Evolutionary conservation across 2,329 filamentous ascomycete genomes (phyloP).

Genomic region (Nothophoma quercina): DNA sequence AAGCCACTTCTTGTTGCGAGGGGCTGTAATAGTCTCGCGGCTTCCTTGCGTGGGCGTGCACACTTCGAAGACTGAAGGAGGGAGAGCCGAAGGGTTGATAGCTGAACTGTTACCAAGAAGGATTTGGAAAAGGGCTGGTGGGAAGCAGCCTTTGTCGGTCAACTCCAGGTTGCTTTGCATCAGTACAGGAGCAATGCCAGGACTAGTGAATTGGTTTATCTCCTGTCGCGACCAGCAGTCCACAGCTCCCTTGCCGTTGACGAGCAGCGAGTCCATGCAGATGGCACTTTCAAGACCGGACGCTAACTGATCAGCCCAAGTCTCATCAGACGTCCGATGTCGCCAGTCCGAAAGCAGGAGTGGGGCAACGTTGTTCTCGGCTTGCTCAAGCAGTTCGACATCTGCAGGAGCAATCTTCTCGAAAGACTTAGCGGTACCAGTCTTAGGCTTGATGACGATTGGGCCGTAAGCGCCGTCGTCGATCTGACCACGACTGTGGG

Average conservation of each 20-base stretch:
- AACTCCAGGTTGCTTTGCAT: constrained; percentile 47
- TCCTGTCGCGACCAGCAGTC: constrained; percentile 59
- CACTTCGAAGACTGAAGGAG: constrained; percentile 33
- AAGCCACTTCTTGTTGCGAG: constrained; percentile 54
- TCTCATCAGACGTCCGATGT: constrained; percentile 60
- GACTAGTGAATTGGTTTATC: constrained; percentile 52
- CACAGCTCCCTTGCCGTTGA: constrained; percentile 68
- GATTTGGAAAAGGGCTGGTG: constrained; percentile 54
- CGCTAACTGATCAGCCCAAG: constrained; percentile 54
- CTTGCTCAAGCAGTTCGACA: constrained; percentile 56
- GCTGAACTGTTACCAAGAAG: constrained; percentile 16
- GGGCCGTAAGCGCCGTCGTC: constrained; percentile 68
- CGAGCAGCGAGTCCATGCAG: constrained; percentile 67
- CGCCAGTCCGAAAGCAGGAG: constrained; percentile 66
- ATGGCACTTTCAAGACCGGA: constrained; percentile 57
- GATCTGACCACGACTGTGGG: constrained; percentile 63
- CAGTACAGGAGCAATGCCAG: constrained; percentile 39
- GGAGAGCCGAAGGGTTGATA: constrained; percentile 20
- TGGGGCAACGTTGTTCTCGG: constrained; percentile 57
- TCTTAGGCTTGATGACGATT: constrained; percentile 57
- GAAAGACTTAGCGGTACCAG: constrained; percentile 57
- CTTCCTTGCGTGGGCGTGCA: constrained; percentile 59
- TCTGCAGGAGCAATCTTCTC: constrained; percentile 55
- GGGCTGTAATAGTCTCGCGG: constrained; percentile 55
- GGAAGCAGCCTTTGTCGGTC: constrained; percentile 54